These are phyloP conservation scores for Musa troglodytarum DNA, from an alignment of 176 grass and related monocot genomes.

Conservation along the genomic window DNA sequence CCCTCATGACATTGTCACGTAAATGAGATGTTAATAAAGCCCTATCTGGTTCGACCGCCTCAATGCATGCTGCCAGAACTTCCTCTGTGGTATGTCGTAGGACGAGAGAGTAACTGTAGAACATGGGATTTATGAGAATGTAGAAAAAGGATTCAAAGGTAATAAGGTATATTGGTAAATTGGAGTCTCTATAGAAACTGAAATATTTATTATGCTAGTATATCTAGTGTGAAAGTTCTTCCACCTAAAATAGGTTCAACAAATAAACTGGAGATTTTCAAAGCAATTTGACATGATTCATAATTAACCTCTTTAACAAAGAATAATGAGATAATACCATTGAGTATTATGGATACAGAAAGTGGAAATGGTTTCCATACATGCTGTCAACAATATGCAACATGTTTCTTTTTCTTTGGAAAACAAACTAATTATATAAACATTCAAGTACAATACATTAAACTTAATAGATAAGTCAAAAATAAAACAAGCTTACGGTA, in stretches of 20 bases:
- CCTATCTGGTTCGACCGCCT: slow-evolving; percentile 68
- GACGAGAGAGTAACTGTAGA: slow-evolving; percentile 74
- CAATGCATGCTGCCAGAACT: slow-evolving; percentile 70
- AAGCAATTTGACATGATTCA: background rate
- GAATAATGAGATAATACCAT: too few species aligned
- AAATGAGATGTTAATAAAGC: slow-evolving; percentile 51
- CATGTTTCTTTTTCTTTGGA: background rate
- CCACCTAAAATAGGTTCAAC: background rate
- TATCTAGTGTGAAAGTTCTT: background rate
- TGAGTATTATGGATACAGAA: too few species aligned
- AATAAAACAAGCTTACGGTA: slow-evolving; percentile 60
- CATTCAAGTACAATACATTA: background rate
- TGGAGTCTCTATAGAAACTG: background rate
- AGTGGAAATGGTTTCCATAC: too few species aligned
- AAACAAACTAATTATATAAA: background rate
- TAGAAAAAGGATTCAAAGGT: background rate
- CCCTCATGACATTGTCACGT: slow-evolving; percentile 61
- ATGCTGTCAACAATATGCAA: too few species aligned
- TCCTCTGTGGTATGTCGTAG: slow-evolving; percentile 88
- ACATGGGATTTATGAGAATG: slow-evolving; percentile 9
- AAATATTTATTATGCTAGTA: background rate
- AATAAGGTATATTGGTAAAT: background rate
- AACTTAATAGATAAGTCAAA: slow-evolving; percentile 10
- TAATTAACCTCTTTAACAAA: background rate
- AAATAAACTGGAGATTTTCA: background rate